Percentiles rank a stretch among this genome's conserved stretches.
phyloP scores from a whole-genome alignment of 2,329 filamentous ascomycete genomes.

The Sarocladium kiliense region DNA sequence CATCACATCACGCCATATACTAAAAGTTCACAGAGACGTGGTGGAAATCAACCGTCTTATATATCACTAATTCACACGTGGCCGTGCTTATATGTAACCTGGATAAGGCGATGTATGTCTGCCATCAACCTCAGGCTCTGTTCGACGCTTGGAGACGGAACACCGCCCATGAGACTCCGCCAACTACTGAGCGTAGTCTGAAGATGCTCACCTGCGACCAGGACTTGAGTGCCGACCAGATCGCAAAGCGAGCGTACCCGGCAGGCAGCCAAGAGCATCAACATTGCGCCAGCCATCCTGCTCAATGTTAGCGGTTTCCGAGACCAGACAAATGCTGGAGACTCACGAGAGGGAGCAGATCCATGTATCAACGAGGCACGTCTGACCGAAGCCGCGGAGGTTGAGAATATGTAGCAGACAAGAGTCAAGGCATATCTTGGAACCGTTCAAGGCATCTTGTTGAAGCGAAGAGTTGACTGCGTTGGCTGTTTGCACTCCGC shows the following conservation, averaged over 20 bases:
- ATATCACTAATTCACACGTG: too few species aligned
- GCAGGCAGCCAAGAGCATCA: conserved; percentile 40
- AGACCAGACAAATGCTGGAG: background rate
- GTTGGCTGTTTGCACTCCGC: conserved; percentile 22
- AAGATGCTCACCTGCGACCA: conserved; percentile 35
- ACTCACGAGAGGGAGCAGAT: conserved; percentile 48
- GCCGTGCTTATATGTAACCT: background rate
- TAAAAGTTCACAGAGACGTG: too few species aligned
- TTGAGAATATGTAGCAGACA: conserved; percentile 45
- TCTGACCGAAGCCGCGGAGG: conserved; percentile 41
- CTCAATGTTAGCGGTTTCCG: background rate
- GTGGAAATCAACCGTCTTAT: too few species aligned
- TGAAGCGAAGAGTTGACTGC: background rate
- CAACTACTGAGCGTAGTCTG: conserved; percentile 34
- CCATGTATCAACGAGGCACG: conserved; percentile 48
- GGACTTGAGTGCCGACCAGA: conserved; percentile 32
- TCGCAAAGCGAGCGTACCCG: conserved; percentile 30
- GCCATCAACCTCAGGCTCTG: conserved; percentile 25
- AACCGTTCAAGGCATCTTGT: conserved; percentile 33
- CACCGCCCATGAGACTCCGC: conserved; percentile 32
- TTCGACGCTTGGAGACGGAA: conserved; percentile 39
- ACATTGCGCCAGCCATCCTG: conserved; percentile 45
- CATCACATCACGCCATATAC: too few species aligned
- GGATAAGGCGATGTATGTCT: background rate
- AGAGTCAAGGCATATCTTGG: conserved; percentile 40